Conservation (phyloP, 2,329 filamentous ascomycete genomes). For the Penicillium sp. region DNA sequence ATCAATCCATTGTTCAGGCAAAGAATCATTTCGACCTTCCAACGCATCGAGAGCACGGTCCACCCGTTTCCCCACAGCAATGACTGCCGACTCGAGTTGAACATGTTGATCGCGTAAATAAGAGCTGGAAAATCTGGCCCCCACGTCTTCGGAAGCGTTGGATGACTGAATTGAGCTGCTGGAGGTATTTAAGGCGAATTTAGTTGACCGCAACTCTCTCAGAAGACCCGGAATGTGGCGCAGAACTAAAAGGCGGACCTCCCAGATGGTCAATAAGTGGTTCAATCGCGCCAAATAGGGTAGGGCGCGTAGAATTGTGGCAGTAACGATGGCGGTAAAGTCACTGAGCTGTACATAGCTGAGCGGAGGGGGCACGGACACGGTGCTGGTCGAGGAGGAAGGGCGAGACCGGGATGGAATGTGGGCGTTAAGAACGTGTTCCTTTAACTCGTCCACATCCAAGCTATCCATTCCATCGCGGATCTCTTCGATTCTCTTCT, state of each 20-base stretch:
- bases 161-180: constrained; percentile 29
- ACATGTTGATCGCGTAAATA: constrained; percentile 48
- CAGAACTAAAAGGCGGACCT: constrained; percentile 71
- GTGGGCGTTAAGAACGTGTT: constrained; percentile 79
- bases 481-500: constrained; percentile 74
- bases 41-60: constrained; percentile 85
- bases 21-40: constrained; percentile 78
- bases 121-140: constrained; percentile 31
- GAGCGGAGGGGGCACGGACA: constrained; percentile 43
- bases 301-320: constrained; percentile 84
- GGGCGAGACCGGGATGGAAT: constrained; percentile 63
- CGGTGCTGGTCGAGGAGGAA: constrained; percentile 45
- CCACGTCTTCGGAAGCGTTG: constrained; percentile 25
- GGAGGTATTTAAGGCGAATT: constrained; percentile 36
- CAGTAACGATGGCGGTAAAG: constrained; percentile 84
- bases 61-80: constrained; percentile 68
- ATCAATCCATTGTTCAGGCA: constrained; percentile 87
- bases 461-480: constrained; percentile 47
- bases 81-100: constrained; percentile 68
- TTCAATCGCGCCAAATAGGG: constrained; percentile 76
- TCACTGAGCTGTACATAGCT: constrained; percentile 77
- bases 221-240: constrained; percentile 71
- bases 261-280: constrained; percentile 75
- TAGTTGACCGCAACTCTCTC: constrained; percentile 55
- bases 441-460: constrained; percentile 75